phyloP scores from a whole-genome alignment of 805 yeast species.

The Lipomyces spencermartinsiae region DNA sequence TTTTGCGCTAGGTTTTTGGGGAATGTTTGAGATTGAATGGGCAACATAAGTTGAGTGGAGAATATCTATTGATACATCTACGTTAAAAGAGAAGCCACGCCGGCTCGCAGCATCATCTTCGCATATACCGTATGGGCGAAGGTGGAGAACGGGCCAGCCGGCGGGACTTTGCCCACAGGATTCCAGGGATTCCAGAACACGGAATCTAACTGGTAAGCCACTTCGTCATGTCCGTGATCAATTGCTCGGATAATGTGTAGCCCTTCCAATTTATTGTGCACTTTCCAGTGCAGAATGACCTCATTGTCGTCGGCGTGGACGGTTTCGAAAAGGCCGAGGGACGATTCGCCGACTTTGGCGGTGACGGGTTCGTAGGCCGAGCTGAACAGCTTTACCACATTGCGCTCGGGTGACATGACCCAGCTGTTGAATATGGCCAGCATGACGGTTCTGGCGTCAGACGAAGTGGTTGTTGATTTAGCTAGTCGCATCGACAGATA shows the following conservation, averaged over 20 bases:
- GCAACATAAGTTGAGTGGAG: not conserved
- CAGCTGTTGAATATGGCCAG: constrained; percentile 8
- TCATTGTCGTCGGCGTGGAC: not conserved
- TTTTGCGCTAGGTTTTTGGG: too few relatives aligned
- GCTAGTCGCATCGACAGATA: not conserved
- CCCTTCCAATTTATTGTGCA: constrained; percentile 5
- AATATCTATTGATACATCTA: not conserved
- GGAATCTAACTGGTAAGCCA: not conserved
- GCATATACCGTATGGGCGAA: not conserved
- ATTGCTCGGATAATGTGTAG: constrained; percentile 6
- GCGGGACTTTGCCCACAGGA: not conserved
- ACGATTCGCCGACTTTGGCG: not conserved
- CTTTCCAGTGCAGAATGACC: constrained; percentile 4
- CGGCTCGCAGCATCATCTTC: constrained; percentile 5
- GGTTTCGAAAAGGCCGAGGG: constrained; percentile 4
- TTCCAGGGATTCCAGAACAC: constrained; percentile 5
- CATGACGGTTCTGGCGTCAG: not conserved
- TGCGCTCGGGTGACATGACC: constrained; percentile 8
- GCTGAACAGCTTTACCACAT: not conserved
- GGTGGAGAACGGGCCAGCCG: not conserved
- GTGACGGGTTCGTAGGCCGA: not conserved
- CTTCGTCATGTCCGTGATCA: not conserved
- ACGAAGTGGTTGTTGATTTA: not conserved
- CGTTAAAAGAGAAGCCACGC: not conserved
- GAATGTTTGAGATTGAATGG: not conserved